A percentile compares a stretch with the other conserved stretches of the same genome.
Evolutionary conservation across 225 moss, liverwort and hornwort species (phyloP).

Genomic region (Sphagnum tenellum): DNA sequence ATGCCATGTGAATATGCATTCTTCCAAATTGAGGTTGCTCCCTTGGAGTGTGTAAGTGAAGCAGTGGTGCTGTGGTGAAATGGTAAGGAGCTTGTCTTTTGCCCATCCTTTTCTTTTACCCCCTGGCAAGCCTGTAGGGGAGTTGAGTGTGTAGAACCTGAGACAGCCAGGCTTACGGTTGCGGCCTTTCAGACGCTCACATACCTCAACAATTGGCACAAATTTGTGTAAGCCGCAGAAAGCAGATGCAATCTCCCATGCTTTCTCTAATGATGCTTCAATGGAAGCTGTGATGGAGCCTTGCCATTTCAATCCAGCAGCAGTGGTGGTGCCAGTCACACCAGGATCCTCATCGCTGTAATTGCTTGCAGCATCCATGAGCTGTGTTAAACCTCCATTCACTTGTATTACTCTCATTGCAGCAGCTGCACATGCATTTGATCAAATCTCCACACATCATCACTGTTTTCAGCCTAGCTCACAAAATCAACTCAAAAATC

Average conservation of each 20-base stretch:
- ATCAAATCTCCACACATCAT: too few relatives aligned
- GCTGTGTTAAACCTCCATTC: too few relatives aligned
- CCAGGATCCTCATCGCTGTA: too few relatives aligned
- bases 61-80: constrained; percentile 23
- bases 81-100: constrained; percentile 25
- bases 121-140: constrained; percentile 27
- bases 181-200: constrained; percentile 42
- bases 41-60: constrained; percentile 32
- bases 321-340: too few relatives aligned
- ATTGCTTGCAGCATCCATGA: too few relatives aligned
- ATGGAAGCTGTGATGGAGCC: constrained; percentile 29
- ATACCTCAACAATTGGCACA: constrained; percentile 36
- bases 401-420: too few relatives aligned
- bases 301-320: constrained; percentile 17
- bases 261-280: constrained; percentile 17
- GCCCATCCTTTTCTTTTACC: constrained; percentile 47
- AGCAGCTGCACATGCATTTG: too few relatives aligned
- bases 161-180: constrained; percentile 35
- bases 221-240: constrained; percentile 43
- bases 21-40: constrained; percentile 39
- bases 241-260: constrained; percentile 39
- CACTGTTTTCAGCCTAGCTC: too few relatives aligned
- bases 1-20: constrained; percentile 21
- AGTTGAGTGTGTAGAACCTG: constrained; percentile 37
- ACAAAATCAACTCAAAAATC: too few relatives aligned